Percentiles rank a stretch among this genome's conserved stretches.
These are phyloP conservation scores for Orbilia javanica DNA, from an alignment of 2,329 filamentous ascomycete genomes.

Conservation along the genomic window DNA sequence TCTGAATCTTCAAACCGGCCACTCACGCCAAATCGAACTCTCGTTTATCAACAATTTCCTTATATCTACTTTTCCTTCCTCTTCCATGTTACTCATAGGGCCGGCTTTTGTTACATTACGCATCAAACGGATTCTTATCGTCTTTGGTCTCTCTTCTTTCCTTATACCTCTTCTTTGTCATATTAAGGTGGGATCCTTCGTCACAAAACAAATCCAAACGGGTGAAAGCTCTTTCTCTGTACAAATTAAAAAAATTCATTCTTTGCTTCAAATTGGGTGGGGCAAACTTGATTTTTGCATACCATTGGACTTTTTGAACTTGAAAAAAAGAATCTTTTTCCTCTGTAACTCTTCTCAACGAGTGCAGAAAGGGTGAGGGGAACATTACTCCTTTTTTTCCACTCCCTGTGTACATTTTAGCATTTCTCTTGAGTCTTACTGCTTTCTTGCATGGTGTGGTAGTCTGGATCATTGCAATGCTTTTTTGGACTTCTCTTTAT, in stretches of 20 bases:
- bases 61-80: constrained; percentile 24
- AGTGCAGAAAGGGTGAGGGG: constrained; percentile 28
- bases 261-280: constrained; percentile 64
- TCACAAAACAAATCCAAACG: constrained; percentile 56
- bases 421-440: constrained; percentile 62
- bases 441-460: constrained; percentile 39
- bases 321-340: constrained; percentile 41
- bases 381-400: constrained; percentile 36
- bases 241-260: constrained; percentile 59
- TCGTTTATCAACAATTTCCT: constrained; percentile 35
- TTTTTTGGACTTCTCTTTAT: constrained; percentile 13
- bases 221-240: constrained; percentile 61
- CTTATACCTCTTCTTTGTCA: constrained; percentile 53
- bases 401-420: constrained; percentile 53
- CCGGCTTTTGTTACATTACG: constrained; percentile 54
- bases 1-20: constrained; percentile 35
- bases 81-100: constrained; percentile 40
- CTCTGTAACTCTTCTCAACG: constrained; percentile 35
- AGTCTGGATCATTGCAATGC: constrained; percentile 39
- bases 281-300: constrained; percentile 57
- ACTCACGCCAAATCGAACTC: constrained; percentile 41
- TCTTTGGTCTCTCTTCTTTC: constrained; percentile 60
- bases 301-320: constrained; percentile 6
- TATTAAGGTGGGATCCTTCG: constrained; percentile 57
- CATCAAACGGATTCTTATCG: constrained; percentile 52